Base-by-base conservation (phyloP, 139 green algal species). In the Chlorella sorokiniana region DNA sequence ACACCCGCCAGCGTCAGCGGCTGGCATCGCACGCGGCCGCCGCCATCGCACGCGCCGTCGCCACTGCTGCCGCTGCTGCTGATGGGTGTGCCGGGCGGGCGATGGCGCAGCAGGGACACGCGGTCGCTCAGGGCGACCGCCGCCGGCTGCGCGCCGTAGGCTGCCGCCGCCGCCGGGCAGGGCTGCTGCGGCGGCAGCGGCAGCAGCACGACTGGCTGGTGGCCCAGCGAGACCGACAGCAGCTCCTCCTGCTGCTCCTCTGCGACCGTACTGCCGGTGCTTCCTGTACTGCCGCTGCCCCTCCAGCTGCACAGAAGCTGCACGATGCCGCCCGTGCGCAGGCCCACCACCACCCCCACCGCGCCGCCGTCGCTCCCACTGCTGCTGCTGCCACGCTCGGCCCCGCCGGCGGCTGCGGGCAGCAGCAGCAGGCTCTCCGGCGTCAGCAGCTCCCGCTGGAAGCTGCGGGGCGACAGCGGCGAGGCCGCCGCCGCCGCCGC, bases 131-230 rank as follows among this genome's bases (percentile, higher is more conserved):
- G 48, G 23, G 56, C 78, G 20, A 37, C 77, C 3, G 63, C 77
- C 1, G 65, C 44, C 0, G 63, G 45, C 0, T 45, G 33, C 22
- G 62, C 14, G 0, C 18, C 44, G 3, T 23, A 62, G 0, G 63
- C 63, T 25, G 63, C 62, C 23, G 76, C 63, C 22, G 44, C 37
- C 27, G 44, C 63, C 9, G 23, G 22, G 1, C 62, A 45, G 22
- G 62, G 44, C n/a, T 37, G 56, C 7, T 67, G 76, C n/a, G 62
- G 59, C 75, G 76, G 76, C 76, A 82, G 63, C 7, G 76, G 76
- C 51, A 82, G 44, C 63, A 82, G 44, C 64, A 76, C 78, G 27
- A 69, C 78, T 31, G 78, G 78, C 78, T 78, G 69, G 48, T 42
- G 37, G n/a, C 78, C 65, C 10, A 83, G 51, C 1, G 73, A 54